Conservation (phyloP, 768 basidiomycete genomes). For the Leccinum incarnatum region DNA sequence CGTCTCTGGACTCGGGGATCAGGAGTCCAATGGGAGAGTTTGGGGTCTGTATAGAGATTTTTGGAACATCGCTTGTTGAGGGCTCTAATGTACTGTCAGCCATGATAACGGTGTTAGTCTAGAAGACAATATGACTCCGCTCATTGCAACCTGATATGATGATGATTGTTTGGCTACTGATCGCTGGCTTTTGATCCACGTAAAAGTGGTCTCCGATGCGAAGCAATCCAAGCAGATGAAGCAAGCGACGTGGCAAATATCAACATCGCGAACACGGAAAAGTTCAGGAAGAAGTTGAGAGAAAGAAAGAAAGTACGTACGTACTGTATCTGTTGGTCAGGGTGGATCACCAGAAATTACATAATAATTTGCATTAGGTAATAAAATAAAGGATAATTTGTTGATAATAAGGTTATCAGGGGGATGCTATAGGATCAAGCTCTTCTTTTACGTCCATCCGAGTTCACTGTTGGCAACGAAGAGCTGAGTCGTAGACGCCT, state of each 20-base stretch:
- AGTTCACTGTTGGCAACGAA: conserved; percentile 22
- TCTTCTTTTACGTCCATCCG: conserved; percentile 35
- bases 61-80: conserved; percentile 1
- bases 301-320: no score
- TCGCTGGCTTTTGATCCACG: background rate
- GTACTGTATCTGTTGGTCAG: no score
- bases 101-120: conserved; percentile 18
- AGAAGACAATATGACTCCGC: background rate
- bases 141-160: conserved; percentile 3
- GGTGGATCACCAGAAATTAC: background rate
- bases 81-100: conserved; percentile 1
- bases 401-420: conserved; percentile 22
- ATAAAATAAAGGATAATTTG: conserved; percentile 8
- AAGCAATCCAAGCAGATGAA: background rate
- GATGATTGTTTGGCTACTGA: conserved; percentile 14
- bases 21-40: conserved; percentile 28
- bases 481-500: conserved; percentile 12
- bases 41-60: background rate
- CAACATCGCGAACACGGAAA: background rate
- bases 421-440: conserved; percentile 15
- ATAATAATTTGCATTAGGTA: conserved; percentile 1
- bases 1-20: conserved; percentile 57
- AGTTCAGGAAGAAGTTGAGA: background rate
- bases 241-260: background rate
- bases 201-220: background rate